These are phyloP conservation scores for Colletotrichum australisinense DNA, from an alignment of 2,329 filamentous ascomycete genomes.

Conservation along the genomic window DNA sequence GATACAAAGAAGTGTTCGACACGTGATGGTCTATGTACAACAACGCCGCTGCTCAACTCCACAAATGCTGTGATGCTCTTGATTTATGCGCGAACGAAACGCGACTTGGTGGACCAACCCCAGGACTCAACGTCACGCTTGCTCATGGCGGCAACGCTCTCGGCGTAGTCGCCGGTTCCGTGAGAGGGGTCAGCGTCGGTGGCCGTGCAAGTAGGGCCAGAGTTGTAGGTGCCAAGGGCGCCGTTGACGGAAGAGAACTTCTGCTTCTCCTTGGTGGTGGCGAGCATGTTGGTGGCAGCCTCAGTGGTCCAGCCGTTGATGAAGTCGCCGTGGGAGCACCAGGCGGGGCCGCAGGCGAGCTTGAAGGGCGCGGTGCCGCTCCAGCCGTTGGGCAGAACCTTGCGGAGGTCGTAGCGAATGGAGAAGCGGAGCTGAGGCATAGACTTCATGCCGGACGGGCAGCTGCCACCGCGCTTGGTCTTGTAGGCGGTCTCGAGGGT, in stretches of 20 bases:
- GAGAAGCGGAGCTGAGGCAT: slow-evolving; percentile 61
- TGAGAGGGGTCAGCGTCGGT: slow-evolving; percentile 52
- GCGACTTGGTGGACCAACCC: slow-evolving; percentile 35
- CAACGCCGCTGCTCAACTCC: not conserved
- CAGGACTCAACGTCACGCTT: slow-evolving; percentile 31
- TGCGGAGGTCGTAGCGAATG: slow-evolving; percentile 58
- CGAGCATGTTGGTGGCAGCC: slow-evolving; percentile 53
- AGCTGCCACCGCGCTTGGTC: slow-evolving; percentile 45
- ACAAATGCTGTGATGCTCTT: not conserved
- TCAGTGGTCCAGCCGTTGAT: slow-evolving; percentile 61
- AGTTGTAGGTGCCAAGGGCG: slow-evolving; percentile 44
- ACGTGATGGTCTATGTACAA: not conserved
- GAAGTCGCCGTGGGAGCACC: slow-evolving; percentile 59
- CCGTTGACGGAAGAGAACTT: slow-evolving; percentile 51
- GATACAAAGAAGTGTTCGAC: not conserved
- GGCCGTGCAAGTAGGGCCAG: slow-evolving; percentile 44
- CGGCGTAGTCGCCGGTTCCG: slow-evolving; percentile 53
- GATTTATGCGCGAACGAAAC: slow-evolving; percentile 14
- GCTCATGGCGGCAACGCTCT: slow-evolving; percentile 44
- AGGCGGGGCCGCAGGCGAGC: slow-evolving; percentile 53
- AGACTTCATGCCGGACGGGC: slow-evolving; percentile 55
- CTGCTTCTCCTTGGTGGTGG: slow-evolving; percentile 48
- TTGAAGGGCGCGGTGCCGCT: slow-evolving; percentile 54
- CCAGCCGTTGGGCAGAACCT: slow-evolving; percentile 56
- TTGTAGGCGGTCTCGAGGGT: slow-evolving; percentile 42